phyloP scores from a whole-genome alignment of 169 alveolate genomes.

The Plasmodium blacklocki region DNA sequence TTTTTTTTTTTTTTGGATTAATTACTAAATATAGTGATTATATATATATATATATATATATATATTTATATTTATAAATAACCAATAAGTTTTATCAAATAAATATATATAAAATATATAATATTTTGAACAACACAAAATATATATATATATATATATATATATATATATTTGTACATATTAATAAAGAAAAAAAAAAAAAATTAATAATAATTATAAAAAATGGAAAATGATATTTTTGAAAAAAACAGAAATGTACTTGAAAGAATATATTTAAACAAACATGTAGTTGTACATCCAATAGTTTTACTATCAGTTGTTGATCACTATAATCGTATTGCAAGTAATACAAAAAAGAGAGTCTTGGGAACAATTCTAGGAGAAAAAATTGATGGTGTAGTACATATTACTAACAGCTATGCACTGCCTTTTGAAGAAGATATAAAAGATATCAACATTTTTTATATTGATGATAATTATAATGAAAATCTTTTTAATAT shows the following conservation, averaged over 20 bases:
- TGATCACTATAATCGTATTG: conserved; percentile 98
- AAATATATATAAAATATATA: no score
- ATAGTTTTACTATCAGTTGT: conserved; percentile 97
- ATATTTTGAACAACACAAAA: no score
- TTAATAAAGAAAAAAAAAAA: not conserved
- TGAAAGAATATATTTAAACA: conserved; percentile 72
- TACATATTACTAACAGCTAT: conserved; percentile 98
- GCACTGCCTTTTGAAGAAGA: conserved; percentile 99
- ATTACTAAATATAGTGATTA: no score
- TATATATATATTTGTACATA: not conserved
- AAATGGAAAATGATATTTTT: conserved; percentile 71
- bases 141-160: no score
- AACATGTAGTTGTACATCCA: conserved; percentile 95
- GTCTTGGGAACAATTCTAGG: conserved; percentile 99
- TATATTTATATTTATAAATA: no score
- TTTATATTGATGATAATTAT: conserved; percentile 98
- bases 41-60: no score
- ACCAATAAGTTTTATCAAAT: no score
- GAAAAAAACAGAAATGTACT: conserved; percentile 76
- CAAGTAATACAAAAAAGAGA: conserved; percentile 95
- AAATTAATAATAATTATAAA: not conserved
- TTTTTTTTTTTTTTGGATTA: no score
- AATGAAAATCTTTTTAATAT: conserved; percentile 97
- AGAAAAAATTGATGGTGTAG: conserved; percentile 87
- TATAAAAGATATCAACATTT: conserved; percentile 96